Evolutionary conservation across 768 basidiomycete species (phyloP).

Genomic region (Butyriboletus loyo): DNA sequence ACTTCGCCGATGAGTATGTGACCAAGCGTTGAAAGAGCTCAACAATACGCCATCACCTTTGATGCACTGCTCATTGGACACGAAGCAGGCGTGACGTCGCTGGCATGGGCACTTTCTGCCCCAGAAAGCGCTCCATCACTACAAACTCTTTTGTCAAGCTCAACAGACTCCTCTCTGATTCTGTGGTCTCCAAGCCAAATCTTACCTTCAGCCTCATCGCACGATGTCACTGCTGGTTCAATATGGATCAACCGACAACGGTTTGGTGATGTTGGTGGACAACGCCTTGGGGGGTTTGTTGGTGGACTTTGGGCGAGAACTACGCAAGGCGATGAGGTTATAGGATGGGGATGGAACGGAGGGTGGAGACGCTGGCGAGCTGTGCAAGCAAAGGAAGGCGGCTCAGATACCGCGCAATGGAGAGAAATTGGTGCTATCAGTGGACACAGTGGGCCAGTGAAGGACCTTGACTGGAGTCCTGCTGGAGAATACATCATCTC

Average conservation of each 20-base stretch:
- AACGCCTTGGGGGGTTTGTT: slow-evolving; percentile 88
- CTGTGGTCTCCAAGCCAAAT: slow-evolving; percentile 82
- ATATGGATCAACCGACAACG: slow-evolving; percentile 91
- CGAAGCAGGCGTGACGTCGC: slow-evolving; percentile 85
- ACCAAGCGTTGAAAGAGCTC: slow-evolving; percentile 29
- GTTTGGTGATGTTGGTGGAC: slow-evolving; percentile 93
- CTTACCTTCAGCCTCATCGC: slow-evolving; percentile 31
- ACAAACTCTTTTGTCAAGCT: slow-evolving; percentile 77
- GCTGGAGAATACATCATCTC: slow-evolving; percentile 84
- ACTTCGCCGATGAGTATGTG: slow-evolving; percentile 23
- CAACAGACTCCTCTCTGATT: slow-evolving; percentile 93
- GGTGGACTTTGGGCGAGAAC: slow-evolving; percentile 77
- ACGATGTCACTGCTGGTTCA: slow-evolving; percentile 43
- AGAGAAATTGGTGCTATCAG: slow-evolving; percentile 70
- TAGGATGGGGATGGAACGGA: slow-evolving; percentile 94
- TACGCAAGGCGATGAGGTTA: slow-evolving; percentile 49
- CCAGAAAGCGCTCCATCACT: slow-evolving; percentile 28
- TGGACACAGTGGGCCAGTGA: slow-evolving; percentile 83
- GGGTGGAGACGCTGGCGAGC: slow-evolving; percentile 88
- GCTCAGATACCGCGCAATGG: slow-evolving; percentile 54
- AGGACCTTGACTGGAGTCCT: slow-evolving; percentile 84
- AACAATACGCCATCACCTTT: slow-evolving; percentile 77
- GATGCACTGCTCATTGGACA: slow-evolving; percentile 97
- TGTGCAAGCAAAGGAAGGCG: slow-evolving; percentile 13
- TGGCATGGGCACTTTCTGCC: slow-evolving; percentile 70